These are phyloP conservation scores for Periconia sp. DNA, from an alignment of 2,329 filamentous ascomycete genomes.

Conservation along the genomic window DNA sequence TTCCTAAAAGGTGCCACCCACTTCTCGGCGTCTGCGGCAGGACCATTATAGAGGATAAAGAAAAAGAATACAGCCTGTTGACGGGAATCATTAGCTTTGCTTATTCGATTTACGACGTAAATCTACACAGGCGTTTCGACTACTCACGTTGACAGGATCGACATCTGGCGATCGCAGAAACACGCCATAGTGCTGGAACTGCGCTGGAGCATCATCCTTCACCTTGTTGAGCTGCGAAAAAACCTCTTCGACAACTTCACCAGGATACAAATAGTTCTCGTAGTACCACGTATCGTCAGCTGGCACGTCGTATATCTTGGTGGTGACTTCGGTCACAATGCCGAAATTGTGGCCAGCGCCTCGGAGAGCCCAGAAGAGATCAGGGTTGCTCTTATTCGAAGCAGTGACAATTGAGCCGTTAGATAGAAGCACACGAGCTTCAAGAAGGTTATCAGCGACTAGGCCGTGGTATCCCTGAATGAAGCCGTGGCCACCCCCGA, in stretches of 20 bases:
- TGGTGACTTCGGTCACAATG: slow-evolving; percentile 53
- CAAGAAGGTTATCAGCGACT: slow-evolving; percentile 60
- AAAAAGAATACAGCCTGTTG: too few relatives aligned
- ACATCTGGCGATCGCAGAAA: too few relatives aligned
- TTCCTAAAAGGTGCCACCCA: slow-evolving; percentile 2
- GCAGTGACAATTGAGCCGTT: slow-evolving; percentile 53
- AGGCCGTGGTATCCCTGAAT: slow-evolving; percentile 62
- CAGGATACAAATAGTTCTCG: too few relatives aligned
- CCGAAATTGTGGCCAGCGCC: slow-evolving; percentile 67
- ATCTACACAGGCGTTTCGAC: too few relatives aligned
- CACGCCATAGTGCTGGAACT: too few relatives aligned
- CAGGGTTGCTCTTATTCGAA: slow-evolving; percentile 47
- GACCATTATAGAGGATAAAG: slow-evolving; percentile 9
- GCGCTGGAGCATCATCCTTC: too few relatives aligned
- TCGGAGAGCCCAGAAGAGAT: slow-evolving; percentile 63
- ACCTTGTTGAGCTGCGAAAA: too few relatives aligned
- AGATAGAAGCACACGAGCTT: slow-evolving; percentile 59
- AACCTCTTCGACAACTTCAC: too few relatives aligned
- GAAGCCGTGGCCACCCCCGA: slow-evolving; percentile 65
- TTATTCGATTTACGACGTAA: too few relatives aligned
- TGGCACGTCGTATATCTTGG: slow-evolving; percentile 54
- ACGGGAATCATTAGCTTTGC: too few relatives aligned
- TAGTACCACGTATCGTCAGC: too few relatives aligned
- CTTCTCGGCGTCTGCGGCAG: slow-evolving; percentile 3
- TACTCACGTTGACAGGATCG: too few relatives aligned